phyloP scores from a whole-genome alignment of 176 grass and related monocot species.

The Carex pumila region DNA sequence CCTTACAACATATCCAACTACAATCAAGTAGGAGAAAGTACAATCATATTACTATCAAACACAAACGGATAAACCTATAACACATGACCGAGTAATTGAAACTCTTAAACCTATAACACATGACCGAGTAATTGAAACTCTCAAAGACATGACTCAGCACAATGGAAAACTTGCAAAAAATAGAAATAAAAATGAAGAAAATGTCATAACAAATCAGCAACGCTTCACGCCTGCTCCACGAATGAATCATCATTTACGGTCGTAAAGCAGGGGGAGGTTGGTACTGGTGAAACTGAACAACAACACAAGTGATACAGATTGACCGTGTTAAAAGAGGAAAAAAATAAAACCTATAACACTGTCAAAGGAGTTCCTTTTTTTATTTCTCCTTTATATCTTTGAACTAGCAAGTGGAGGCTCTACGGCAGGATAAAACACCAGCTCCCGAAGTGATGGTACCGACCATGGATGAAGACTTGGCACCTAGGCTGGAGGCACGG shows the following conservation, averaged over 20 bases:
- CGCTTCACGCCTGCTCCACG: slow-evolving; percentile 83
- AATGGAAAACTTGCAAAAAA: slow-evolving; percentile 3
- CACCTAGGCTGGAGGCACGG: slow-evolving; percentile 64
- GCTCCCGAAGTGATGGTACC: slow-evolving; percentile 55
- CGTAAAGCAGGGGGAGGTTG: slow-evolving; percentile 74
- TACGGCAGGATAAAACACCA: slow-evolving; percentile 39
- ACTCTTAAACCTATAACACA: slow-evolving; percentile 14
- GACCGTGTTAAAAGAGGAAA: background rate
- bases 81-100: background rate
- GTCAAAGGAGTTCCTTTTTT: slow-evolving; percentile 27
- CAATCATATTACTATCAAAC: slow-evolving; percentile 12
- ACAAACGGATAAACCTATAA: slow-evolving; percentile 5
- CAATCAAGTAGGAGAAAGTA: background rate
- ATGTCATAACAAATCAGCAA: slow-evolving; percentile 64
- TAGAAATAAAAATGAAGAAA: background rate
- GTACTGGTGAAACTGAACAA: slow-evolving; percentile 35
- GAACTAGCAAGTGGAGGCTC: slow-evolving; percentile 46
- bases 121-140: background rate
- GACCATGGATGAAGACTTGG: slow-evolving; percentile 87
- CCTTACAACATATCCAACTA: slow-evolving; percentile 22
- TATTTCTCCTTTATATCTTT: slow-evolving; percentile 35
- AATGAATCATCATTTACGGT: slow-evolving; percentile 13
- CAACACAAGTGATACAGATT: slow-evolving; percentile 28
- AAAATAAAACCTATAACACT: slow-evolving; percentile 47
- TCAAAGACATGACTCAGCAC: slow-evolving; percentile 16